A percentile compares a stretch with the other conserved stretches of the same genome.
Evolutionary conservation across 495 filamentous ascomycete genomes (phyloP).

Genomic region (Daldinia decipiens): DNA sequence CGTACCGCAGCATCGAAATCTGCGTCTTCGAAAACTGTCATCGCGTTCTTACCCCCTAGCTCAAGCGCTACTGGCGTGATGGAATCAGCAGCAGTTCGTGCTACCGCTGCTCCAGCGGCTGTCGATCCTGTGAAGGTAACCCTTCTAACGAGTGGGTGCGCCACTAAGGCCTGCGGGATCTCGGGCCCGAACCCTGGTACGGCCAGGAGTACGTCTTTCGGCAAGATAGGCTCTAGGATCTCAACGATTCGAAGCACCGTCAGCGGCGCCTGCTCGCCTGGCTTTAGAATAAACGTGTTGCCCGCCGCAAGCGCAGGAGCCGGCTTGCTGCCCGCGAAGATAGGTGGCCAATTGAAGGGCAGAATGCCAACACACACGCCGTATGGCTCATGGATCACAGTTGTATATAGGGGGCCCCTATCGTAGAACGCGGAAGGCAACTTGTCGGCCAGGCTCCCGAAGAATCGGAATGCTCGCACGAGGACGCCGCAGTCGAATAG

Average conservation of each 20-base stretch:
- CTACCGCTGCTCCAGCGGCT: slow-evolving; percentile 17
- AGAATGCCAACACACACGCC: slow-evolving; percentile 23
- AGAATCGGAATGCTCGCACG: slow-evolving; percentile 9
- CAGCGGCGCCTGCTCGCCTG: slow-evolving; percentile 3
- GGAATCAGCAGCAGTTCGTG: slow-evolving; percentile 12
- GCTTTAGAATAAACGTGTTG: slow-evolving; percentile 9
- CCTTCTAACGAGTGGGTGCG: slow-evolving; percentile 70
- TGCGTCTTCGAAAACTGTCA: slow-evolving; percentile 20
- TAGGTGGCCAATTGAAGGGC: slow-evolving; percentile 23
- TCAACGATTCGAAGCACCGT: slow-evolving; percentile 25
- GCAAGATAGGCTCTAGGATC: slow-evolving; percentile 19
- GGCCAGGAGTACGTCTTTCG: slow-evolving; percentile 18
- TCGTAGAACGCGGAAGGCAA: slow-evolving; percentile 25
- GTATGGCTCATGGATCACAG: slow-evolving; percentile 21
- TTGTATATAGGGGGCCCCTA: slow-evolving; percentile 17
- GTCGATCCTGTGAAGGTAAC: slow-evolving; percentile 73
- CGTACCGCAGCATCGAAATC: slow-evolving; percentile 21
- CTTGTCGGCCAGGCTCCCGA: slow-evolving; percentile 9
- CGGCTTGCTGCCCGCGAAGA: slow-evolving; percentile 13
- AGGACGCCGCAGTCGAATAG: slow-evolving; percentile 21
- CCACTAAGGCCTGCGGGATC: slow-evolving; percentile 68
- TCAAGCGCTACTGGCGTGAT: slow-evolving; percentile 29
- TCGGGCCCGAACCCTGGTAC: slow-evolving; percentile 48
- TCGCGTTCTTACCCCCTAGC: slow-evolving; percentile 23
- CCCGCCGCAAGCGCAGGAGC: slow-evolving; percentile 7